Conservation (phyloP, 2,329 filamentous ascomycete species). For the Ilyonectria sp. region DNA sequence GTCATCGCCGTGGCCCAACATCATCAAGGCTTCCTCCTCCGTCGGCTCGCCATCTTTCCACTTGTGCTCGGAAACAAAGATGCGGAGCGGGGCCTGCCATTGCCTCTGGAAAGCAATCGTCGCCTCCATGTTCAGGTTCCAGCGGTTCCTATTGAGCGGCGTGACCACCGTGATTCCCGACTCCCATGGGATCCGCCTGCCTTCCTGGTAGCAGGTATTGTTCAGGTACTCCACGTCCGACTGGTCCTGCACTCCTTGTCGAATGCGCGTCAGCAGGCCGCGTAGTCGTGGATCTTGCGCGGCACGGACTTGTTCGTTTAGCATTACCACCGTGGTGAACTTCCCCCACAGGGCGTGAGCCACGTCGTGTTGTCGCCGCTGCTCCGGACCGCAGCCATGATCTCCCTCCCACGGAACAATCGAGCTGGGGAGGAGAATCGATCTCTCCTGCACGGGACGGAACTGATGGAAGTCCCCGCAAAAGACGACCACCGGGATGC, state of each 20-base stretch:
- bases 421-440: constrained; percentile 13
- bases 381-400: constrained; percentile 1
- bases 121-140: constrained; percentile 8
- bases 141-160: constrained; percentile 5
- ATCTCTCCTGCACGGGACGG: constrained; percentile 19
- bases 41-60: constrained; percentile 5
- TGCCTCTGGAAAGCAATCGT: not conserved
- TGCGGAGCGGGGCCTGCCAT: not conserved
- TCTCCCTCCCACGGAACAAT: not conserved
- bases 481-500: constrained; percentile 22
- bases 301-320: constrained; percentile 16
- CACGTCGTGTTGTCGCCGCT: constrained; percentile 24
- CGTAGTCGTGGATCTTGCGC: not conserved
- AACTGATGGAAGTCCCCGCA: constrained; percentile 25
- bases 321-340: constrained; percentile 27
- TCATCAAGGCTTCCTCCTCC: constrained; percentile 24
- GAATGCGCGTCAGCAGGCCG: not conserved
- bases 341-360: constrained; percentile 24
- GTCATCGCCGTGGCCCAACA: not conserved
- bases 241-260: not conserved
- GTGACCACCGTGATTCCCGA: constrained; percentile 4
- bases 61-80: not conserved
- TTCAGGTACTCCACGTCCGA: not conserved
- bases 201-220: not conserved
- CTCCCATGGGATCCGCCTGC: not conserved